Base-by-base conservation (phyloP, 768 basidiomycete genomes). In the Tricholoma flavovirens region DNA sequence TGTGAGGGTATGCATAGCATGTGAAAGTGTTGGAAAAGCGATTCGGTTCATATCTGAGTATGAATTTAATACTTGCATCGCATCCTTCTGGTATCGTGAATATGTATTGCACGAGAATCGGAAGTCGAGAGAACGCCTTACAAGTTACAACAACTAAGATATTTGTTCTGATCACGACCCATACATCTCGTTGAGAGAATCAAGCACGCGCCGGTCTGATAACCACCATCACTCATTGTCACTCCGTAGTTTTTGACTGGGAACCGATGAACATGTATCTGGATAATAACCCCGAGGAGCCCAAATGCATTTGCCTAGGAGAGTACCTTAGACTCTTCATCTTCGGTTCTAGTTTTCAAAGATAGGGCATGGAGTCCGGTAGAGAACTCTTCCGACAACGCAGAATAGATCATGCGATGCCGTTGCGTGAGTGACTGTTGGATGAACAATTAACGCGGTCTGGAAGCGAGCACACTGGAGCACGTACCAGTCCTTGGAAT, bases 291-390 rank as follows among this genome's bases (percentile, higher is more conserved):
- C n/a, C n/a, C n/a, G n/a, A n/a, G n/a, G n/a, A n/a, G 24, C 5
- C 24, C 30, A 32, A 10, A 19, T 8, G 17, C 40, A 14, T 17
- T 17, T 17, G 14, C 14, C 15, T 42, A 42, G 17, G 40, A 49
- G n/a, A 15, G 7, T 15, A 4, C 29, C 12, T 40, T 40, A 40
- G 40, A 42, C 19, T 49, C 60, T 61, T 83, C 91, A 56, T 79
- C 77, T 51, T 77, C 73, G 8, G 90, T 90, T 70, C 80, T 84
- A 14, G 90, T 88, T 55, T 83, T 82, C 62, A 93, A 70, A 14
- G 87, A 88, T 40, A 93, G 73, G 0, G 91, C 85, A 63, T 93
- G 91, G 29, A 93, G 69, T 4, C 90, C 90, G 56, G 77, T 74
- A 22, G 79, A 67, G 46, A 93, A 73, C 66, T 93, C 88, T 30